These are phyloP conservation scores for Quercus rubra DNA, from an alignment of 306 rosid species.

Conservation along the genomic window DNA sequence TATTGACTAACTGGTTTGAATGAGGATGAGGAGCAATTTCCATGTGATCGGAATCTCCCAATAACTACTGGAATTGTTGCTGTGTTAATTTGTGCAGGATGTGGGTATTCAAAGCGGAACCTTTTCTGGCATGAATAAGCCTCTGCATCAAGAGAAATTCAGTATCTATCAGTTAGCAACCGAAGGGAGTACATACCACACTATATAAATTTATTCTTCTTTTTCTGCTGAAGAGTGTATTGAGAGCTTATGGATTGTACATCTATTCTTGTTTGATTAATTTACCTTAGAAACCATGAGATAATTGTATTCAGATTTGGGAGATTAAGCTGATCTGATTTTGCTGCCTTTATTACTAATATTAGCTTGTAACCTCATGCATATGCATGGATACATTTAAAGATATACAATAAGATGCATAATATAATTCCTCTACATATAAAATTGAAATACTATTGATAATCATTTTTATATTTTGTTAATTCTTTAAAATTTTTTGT, in stretches of 20 bases:
- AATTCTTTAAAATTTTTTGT: too few species aligned
- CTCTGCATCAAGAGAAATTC: conserved; percentile 12
- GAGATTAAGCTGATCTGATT: not conserved
- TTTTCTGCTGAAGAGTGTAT: not conserved
- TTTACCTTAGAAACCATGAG: not conserved
- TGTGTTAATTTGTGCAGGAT: conserved; percentile 2
- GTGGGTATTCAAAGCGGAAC: conserved; percentile 8
- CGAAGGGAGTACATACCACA: conserved; percentile 8
- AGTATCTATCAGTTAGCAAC: conserved; percentile 10
- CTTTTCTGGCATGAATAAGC: conserved; percentile 20
- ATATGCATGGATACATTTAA: too few species aligned
- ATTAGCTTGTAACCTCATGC: too few species aligned
- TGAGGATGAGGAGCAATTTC: conserved; percentile 7
- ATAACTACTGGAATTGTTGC: not conserved
- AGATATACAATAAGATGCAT: too few species aligned
- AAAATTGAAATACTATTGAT: too few species aligned
- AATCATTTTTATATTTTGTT: too few species aligned
- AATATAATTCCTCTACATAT: too few species aligned
- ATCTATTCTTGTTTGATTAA: conserved; percentile 12
- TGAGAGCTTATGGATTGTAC: conserved; percentile 6
- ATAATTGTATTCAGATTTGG: not conserved
- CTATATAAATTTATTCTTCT: not conserved
- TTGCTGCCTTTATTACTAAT: not conserved
- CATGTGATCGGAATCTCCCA: conserved; percentile 9
- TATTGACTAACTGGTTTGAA: conserved; percentile 5